Conservation (phyloP, 352 stramenopile species). For the Phytopythium montanum region DNA sequence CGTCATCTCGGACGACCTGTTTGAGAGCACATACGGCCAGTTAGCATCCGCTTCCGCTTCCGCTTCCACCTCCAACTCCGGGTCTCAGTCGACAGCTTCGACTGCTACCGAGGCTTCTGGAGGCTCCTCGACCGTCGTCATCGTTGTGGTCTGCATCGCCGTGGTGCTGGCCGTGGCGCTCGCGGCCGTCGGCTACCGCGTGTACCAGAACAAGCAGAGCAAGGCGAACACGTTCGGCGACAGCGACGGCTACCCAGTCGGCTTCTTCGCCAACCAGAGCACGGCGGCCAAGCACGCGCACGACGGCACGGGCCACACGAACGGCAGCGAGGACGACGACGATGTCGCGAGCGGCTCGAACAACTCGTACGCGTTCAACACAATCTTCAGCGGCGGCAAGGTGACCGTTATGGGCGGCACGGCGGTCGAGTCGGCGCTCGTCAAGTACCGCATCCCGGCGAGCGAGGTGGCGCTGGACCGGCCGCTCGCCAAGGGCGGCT, state of each 20-base stretch:
- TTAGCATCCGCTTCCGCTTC: not conserved
- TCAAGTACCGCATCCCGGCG: conserved; percentile 75
- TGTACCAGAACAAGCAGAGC: conserved; percentile 30
- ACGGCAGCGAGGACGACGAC: conserved; percentile 12
- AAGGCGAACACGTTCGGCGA: conserved; percentile 19
- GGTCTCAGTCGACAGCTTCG: conserved; percentile 19
- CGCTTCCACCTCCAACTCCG: conserved; percentile 8
- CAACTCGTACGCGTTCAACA: conserved; percentile 37
- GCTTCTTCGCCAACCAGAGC: conserved; percentile 56
- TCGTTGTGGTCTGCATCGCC: conserved; percentile 54
- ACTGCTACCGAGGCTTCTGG: conserved; percentile 16
- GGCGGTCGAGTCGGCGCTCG: conserved; percentile 49
- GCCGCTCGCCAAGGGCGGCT: conserved; percentile 68
- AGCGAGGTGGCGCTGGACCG: conserved; percentile 60
- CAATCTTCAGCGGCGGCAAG: conserved; percentile 53
- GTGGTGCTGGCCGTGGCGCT: conserved; percentile 45
- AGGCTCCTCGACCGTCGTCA: conserved; percentile 40
- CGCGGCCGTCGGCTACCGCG: conserved; percentile 45
- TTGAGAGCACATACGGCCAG: conserved; percentile 40
- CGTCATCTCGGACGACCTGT: conserved; percentile 63
- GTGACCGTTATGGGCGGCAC: conserved; percentile 50
- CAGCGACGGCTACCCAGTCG: conserved; percentile 22
- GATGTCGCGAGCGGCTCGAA: conserved; percentile 12
- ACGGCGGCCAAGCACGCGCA: conserved; percentile 20
- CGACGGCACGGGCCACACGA: conserved; percentile 16